Evolutionary conservation across 805 yeast genomes (phyloP).

Genomic region (Metschnikowia santaceciliae): DNA sequence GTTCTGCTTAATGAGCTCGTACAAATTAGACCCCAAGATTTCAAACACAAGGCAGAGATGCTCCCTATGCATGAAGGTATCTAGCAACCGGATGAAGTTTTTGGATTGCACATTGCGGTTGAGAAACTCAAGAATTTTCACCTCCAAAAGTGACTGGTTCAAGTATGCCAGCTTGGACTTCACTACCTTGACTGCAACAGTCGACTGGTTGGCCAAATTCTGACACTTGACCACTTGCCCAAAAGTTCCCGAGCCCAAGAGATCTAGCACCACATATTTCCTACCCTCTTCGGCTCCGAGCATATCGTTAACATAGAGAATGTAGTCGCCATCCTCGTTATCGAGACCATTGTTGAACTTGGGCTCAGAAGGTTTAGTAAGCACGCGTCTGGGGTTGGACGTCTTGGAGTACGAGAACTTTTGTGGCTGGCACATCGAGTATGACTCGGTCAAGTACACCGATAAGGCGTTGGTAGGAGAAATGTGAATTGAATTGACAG

Average conservation of each 20-base stretch:
- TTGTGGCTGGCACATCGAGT: constrained; percentile 75
- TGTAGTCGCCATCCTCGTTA: constrained; percentile 85
- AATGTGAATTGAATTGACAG: constrained; percentile 57
- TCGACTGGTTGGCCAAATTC: constrained; percentile 69
- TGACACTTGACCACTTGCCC: constrained; percentile 98
- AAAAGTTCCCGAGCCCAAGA: constrained; percentile 94
- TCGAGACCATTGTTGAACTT: constrained; percentile 78
- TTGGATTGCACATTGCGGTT: constrained; percentile 65
- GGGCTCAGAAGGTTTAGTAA: constrained; percentile 90
- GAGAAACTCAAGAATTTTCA: constrained; percentile 75
- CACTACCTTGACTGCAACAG: constrained; percentile 91
- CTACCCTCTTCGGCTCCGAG: constrained; percentile 82
- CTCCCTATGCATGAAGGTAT: constrained; percentile 86
- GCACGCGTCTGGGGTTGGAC: constrained; percentile 84
- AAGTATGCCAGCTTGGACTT: constrained; percentile 88
- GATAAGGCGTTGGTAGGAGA: constrained; percentile 84
- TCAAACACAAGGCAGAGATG: constrained; percentile 94
- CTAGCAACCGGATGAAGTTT: constrained; percentile 73
- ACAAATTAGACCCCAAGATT: constrained; percentile 78
- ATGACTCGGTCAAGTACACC: constrained; percentile 71
- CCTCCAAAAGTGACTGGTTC: constrained; percentile 90
- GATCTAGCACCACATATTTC: constrained; percentile 82
- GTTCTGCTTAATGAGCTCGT: constrained; percentile 88
- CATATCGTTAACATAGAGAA: constrained; percentile 89
- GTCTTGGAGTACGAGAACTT: constrained; percentile 75